These are phyloP conservation scores for Suillus americanus DNA, from an alignment of 768 basidiomycete species.

Conservation along the genomic window DNA sequence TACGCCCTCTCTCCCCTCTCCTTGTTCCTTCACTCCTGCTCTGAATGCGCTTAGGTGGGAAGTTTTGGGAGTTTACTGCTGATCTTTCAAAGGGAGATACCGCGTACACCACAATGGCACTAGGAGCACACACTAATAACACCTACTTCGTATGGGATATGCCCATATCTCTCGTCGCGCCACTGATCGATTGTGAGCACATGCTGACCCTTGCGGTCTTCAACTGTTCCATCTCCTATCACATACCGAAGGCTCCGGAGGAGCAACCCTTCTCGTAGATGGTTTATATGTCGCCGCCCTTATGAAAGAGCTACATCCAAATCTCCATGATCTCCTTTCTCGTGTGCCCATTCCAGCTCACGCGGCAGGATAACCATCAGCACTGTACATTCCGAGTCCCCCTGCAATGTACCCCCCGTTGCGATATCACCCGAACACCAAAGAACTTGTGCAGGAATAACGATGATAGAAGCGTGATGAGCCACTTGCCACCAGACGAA, in stretches of 20 bases:
- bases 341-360: conserved; percentile 73
- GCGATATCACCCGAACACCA: conserved; percentile 57
- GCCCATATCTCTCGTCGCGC: conserved; percentile 2
- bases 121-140: conserved; percentile 82
- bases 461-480: conserved; percentile 86
- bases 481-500: conserved; percentile 49
- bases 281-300: conserved; percentile 90
- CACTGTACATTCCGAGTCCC: conserved; percentile 59
- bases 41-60: conserved; percentile 71
- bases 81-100: conserved; percentile 90
- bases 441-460: conserved; percentile 82
- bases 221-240: conserved; percentile 95
- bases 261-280: conserved; percentile 90
- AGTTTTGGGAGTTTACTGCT: conserved; percentile 97
- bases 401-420: conserved; percentile 68
- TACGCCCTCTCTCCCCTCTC: conserved; percentile 27
- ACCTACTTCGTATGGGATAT: conserved; percentile 45
- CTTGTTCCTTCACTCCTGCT: conserved; percentile 1
- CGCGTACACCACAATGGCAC: conserved; percentile 86
- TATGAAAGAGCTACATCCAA: conserved; percentile 70
- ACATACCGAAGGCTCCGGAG: conserved; percentile 78
- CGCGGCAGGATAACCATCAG: conserved; percentile 75
- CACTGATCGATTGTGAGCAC: conserved; percentile 13
- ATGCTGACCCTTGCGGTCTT: conserved; percentile 94
- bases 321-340: conserved; percentile 68